phyloP scores from a whole-genome alignment of 2,329 filamentous ascomycete genomes.

The Tolypocladium ovalisporum region DNA sequence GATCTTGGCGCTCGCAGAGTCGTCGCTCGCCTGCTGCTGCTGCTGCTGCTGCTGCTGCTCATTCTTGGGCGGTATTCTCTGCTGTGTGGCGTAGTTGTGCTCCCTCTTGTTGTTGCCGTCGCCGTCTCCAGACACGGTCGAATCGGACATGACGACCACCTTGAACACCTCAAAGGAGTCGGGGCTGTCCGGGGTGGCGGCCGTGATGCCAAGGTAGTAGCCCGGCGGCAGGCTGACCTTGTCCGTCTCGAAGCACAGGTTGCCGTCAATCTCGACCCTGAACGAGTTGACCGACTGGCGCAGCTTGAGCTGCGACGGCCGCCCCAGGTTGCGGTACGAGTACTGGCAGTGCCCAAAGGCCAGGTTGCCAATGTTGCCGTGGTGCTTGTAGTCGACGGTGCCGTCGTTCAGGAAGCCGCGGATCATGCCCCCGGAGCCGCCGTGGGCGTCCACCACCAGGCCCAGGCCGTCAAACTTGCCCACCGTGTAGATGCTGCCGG shows the following conservation, averaged over 20 bases:
- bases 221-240: constrained; percentile 69
- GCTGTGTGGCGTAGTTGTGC: constrained; percentile 3
- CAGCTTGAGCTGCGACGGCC: constrained; percentile 69
- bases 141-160: constrained; percentile 59
- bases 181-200: constrained; percentile 79
- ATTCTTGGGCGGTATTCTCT: constrained; percentile 16
- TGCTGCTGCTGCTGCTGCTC: constrained; percentile 21
- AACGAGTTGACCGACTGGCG: constrained; percentile 53
- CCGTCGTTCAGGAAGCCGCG: constrained; percentile 94
- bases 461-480: constrained; percentile 83
- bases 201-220: constrained; percentile 79
- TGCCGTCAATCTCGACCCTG: constrained; percentile 70
- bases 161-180: constrained; percentile 95
- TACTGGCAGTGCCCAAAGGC: constrained; percentile 92
- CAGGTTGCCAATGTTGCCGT: constrained; percentile 68
- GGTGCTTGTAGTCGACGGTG: constrained; percentile 62
- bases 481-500: constrained; percentile 74
- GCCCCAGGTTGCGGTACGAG: constrained; percentile 81
- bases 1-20: constrained; percentile 8
- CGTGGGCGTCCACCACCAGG: constrained; percentile 75
- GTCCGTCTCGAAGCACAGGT: constrained; percentile 71
- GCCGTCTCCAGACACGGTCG: constrained; percentile 10
- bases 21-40: constrained; percentile 13
- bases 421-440: constrained; percentile 66
- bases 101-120: constrained; percentile 5